Percentiles rank a stretch among this genome's conserved stretches.
Conservation (phyloP, 768 basidiomycete genomes). For the Lactarius hatsudake region DNA sequence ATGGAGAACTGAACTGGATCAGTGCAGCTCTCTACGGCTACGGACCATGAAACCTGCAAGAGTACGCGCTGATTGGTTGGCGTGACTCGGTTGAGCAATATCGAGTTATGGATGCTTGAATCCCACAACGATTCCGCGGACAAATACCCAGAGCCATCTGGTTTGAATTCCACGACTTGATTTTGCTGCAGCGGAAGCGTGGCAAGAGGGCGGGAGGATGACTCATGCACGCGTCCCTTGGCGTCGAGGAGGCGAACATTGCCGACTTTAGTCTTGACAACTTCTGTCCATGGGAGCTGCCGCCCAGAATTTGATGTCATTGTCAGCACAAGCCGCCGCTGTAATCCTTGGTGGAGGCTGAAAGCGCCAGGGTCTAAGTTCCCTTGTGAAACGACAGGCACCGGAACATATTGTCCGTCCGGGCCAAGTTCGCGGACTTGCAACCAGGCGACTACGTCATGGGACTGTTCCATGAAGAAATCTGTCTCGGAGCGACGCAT, state of each 20-base stretch:
- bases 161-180: conserved; percentile 68
- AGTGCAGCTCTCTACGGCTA: conserved; percentile 78
- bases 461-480: conserved; percentile 80
- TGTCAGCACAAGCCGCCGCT: conserved; percentile 73
- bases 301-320: conserved; percentile 86
- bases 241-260: conserved; percentile 83
- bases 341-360: conserved; percentile 88
- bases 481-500: conserved; percentile 95
- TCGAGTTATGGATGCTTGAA: conserved; percentile 84
- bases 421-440: conserved; percentile 85
- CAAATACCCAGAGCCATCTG: conserved; percentile 79
- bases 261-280: conserved; percentile 74
- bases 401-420: conserved; percentile 79
- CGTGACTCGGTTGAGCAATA: conserved; percentile 83
- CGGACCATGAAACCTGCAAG: conserved; percentile 70
- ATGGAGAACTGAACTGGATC: conserved; percentile 87
- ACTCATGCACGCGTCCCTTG: conserved; percentile 78
- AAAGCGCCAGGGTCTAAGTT: conserved; percentile 82
- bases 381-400: conserved; percentile 76
- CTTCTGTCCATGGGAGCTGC: conserved; percentile 83
- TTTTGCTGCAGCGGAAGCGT: conserved; percentile 74
- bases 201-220: conserved; percentile 65
- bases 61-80: conserved; percentile 73
- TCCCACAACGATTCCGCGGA: conserved; percentile 84
- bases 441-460: conserved; percentile 88